phyloP scores from a whole-genome alignment of 2,329 filamentous ascomycete species.

The Coniella lustricola region DNA sequence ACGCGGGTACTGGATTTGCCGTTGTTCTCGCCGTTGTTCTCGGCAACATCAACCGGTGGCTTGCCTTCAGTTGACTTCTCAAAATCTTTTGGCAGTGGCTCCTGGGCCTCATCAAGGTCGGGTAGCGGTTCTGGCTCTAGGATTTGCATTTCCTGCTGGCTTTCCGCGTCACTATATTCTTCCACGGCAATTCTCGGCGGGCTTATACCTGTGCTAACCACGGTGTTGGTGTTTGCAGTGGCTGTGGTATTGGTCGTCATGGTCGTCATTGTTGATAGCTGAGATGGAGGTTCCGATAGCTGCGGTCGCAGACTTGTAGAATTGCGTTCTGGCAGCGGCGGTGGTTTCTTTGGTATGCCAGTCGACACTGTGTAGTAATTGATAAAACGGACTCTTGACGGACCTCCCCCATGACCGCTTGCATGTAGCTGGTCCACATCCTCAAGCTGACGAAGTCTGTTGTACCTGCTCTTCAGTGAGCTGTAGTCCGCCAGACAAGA shows the following conservation, averaged over 20 bases:
- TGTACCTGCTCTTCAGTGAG: slow-evolving; percentile 64
- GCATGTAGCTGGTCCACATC: slow-evolving; percentile 51
- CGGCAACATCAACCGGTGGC: background rate
- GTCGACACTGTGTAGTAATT: slow-evolving; percentile 90
- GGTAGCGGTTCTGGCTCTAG: slow-evolving; percentile 17
- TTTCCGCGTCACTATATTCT: slow-evolving; percentile 31
- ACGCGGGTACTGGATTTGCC: no score
- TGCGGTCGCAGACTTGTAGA: slow-evolving; percentile 18
- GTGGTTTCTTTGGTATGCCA: slow-evolving; percentile 53
- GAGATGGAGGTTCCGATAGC: slow-evolving; percentile 1
- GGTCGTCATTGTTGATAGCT: slow-evolving; percentile 8
- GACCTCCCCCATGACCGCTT: slow-evolving; percentile 19
- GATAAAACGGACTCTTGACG: slow-evolving; percentile 64
- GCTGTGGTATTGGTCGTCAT: no score
- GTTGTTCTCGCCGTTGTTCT: no score
- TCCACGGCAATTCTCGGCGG: slow-evolving; percentile 40
- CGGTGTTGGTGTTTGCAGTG: slow-evolving; percentile 2
- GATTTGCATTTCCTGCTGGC: slow-evolving; percentile 15
- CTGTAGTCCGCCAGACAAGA: slow-evolving; percentile 71
- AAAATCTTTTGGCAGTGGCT: background rate
- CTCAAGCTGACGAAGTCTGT: slow-evolving; percentile 62
- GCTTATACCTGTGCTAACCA: slow-evolving; percentile 11
- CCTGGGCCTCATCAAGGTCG: background rate
- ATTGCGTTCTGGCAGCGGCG: slow-evolving; percentile 6
- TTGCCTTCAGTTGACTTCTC: background rate